Base-by-base conservation (phyloP, 2,329 filamentous ascomycete species). In the Talaromyces sp. region DNA sequence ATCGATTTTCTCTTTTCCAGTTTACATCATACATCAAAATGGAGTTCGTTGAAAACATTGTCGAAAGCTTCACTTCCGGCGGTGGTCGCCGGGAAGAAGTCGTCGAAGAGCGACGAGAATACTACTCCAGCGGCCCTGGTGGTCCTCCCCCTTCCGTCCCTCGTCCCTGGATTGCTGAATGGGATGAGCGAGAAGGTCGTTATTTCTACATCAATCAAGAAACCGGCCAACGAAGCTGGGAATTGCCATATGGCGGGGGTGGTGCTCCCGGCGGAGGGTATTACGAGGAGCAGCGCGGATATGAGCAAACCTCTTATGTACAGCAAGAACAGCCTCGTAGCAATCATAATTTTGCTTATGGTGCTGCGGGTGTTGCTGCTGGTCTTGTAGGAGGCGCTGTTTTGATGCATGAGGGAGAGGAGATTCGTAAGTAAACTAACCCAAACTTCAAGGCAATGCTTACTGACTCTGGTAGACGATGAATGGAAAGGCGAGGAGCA, bases 181-280 rank as follows among this genome's bases (percentile, higher is more conserved):
- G 79, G 79, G 77, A 81, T 57, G 71, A 74, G 24, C 73, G 72
- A 61, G 75, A 76, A 24, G 67, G 74, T 43, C 76, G 79, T 68
- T 82, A 77, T 74, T 70, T 79, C 70, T 83, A 77, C 72, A 71
- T 82, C 67, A 83, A 83, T 71, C 74, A 79, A 62, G 73, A 81
- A 68, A 83, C 75, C 24, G 81, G 81, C 45, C 75, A 82, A 70
- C 74, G 76, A 19, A 78, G 72, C 52, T 79, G 75, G 67, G 72
- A 81, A 35, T 71, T 73, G 56, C 79, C 79, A 3, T 66, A 60
- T 24, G 65, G 56, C 5, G 57, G 64, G 3, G 67, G 70, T n/a
- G 67, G 70, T 16, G 71, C 69, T 41, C 70, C 70, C 54, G 68
- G 68, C n/a, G 67, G 68, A 61, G 67, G 64, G 35, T 70, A 68